Evolutionary conservation across 1,139 yeast species (phyloP), one percentile per base, ranked within the genome.

Genomic region (Hansenula anomala): DNA sequence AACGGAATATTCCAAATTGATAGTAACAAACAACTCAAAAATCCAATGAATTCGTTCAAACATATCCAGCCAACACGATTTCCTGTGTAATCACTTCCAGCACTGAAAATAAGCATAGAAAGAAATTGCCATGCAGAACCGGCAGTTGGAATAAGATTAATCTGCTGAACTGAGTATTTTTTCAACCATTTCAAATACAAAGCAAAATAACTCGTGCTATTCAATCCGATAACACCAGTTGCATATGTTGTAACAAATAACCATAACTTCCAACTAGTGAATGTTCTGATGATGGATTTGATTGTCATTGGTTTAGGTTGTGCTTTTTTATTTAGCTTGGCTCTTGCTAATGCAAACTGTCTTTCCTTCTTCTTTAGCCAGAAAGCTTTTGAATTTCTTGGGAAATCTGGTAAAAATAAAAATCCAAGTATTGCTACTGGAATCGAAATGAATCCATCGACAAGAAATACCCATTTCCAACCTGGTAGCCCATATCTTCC

Each of bases 401-500:
- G 83, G 6, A 74, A 64, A 43, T 48, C 59, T 32, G 60, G 61
- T 30, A 58, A n/a, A n/a, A 49, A 45, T 36, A 56, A 44, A 27
- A 51, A 48, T 3, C 69, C 67, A 36, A 46, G 49, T 13, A 60
- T 16, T 10, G 64, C 60, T 23, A 65, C 60, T 11, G 60, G 63
- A 29, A 63, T 39, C 11, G 61, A 56, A 44, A 63, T 60, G 8
- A 58, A 30, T 11, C 63, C 65, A 40, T 63, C 66, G 35, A 64
- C 52, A 13, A 65, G 56, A 43, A 62, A 64, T 28, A 64, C 44
- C 68, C 69, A 64, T 44, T 58, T 55, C 63, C 65, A 65, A 11
- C 67, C 65, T 4, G 51, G 46, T n/a, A 60, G 38, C 1, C 67
- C 68, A 18, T 48, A 40, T 15, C 36, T 48, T n/a, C 66, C 63